Base-by-base conservation (phyloP, 1,284 basidiomycete species). In the Moesziomyces antarcticus region DNA sequence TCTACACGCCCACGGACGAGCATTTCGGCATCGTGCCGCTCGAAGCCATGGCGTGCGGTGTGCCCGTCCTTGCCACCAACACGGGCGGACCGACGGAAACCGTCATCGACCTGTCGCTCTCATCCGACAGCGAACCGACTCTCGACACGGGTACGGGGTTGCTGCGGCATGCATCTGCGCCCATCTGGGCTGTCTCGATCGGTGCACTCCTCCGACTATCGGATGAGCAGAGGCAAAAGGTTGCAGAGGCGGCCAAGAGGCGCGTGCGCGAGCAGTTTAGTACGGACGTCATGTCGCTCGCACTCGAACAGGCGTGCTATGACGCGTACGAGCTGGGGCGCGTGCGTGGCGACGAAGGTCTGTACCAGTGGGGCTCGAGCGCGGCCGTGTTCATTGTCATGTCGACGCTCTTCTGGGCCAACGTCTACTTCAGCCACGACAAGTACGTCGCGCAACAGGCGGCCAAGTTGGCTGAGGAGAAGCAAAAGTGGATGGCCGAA, bases 11-110 rank as follows among this genome's bases (percentile, higher is more conserved):
- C 0, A 87, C 89, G 2, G 95, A 97, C 84, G 96, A 99, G 82
- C 96, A 99, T 84, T 97, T 99, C 82, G 96, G 96, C 2, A 98
- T 99, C 76, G 95, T 92, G 0, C 96, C 96, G 0, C 89, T 98
- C 6, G 97, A 99, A 84, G 95, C 90, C 0, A 97, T 98, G 94
- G 89, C 91, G 2, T 94, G 92, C 67, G 93, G 93, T 1, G 84
- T 98, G 0, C 94, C 94, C 0, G 92, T 99, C 0, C 85, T 99
- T 7, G 94, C 94, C 0, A 93, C 91, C 75, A 87, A 94, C 83
- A 91, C 89, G 52, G 96, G 97, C 35, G 96, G 96, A 0, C 96
- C 97, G 1, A 91, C 90, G 0, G 96, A 99, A 85, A 96, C 92
- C 47, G 86, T 97, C 21, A 85, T 94, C 11, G 89, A 92, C 78